Evolutionary conservation across 768 basidiomycete genomes (phyloP).

Genomic region (Calocybe gangraenosa): DNA sequence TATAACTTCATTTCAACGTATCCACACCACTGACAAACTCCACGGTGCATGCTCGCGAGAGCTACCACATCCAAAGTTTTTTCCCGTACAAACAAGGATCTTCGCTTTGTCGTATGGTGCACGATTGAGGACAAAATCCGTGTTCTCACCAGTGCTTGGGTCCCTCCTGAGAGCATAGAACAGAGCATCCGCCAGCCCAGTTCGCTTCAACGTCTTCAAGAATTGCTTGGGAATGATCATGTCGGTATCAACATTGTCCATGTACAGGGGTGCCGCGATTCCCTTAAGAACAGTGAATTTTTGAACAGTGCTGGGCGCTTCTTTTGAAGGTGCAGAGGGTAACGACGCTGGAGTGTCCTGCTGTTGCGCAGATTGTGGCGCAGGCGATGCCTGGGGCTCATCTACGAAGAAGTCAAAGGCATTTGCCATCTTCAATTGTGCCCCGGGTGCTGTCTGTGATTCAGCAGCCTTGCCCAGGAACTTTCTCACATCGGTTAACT

Average conservation of each 20-base stretch:
- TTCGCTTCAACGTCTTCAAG: constrained; percentile 87
- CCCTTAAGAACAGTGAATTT: constrained; percentile 73
- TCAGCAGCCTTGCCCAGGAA: constrained; percentile 49
- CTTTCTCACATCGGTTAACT: constrained; percentile 81
- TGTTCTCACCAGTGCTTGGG: constrained; percentile 71
- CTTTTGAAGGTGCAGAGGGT: constrained; percentile 25
- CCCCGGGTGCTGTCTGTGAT: constrained; percentile 36
- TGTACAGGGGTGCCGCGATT: constrained; percentile 74
- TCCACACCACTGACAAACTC: constrained; percentile 59
- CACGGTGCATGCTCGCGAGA: constrained; percentile 91
- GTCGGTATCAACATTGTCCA: constrained; percentile 88
- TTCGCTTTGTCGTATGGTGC: constrained; percentile 70
- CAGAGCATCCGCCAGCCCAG: constrained; percentile 77
- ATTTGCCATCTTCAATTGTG: constrained; percentile 66
- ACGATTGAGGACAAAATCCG: constrained; percentile 82
- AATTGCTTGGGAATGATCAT: constrained; percentile 95
- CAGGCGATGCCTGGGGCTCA: constrained; percentile 57
- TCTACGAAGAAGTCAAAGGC: constrained; percentile 73
- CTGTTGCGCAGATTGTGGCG: constrained; percentile 29
- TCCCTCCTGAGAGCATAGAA: constrained; percentile 82
- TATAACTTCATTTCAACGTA: background rate
- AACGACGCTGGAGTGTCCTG: constrained; percentile 28
- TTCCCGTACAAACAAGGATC: constrained; percentile 80
- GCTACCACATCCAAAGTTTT: constrained; percentile 90
- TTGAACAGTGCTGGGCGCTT: constrained; percentile 44